Conservation (phyloP, 352 stramenopile species). For the Phytophthora syringae region DNA sequence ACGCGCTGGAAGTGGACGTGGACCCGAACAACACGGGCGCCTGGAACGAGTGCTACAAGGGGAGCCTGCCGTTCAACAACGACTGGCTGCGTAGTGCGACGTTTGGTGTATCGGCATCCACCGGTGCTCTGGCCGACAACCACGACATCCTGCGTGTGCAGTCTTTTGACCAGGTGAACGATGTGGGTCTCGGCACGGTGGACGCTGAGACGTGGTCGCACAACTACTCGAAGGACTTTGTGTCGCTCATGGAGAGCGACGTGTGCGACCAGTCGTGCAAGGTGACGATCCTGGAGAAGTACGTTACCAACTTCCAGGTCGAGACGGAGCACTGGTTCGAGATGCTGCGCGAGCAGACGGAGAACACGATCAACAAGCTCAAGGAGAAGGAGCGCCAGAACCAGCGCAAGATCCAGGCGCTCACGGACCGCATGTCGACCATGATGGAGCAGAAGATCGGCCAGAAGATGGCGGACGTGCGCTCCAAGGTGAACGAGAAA, state of each 20-base stretch:
- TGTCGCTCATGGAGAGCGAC: slow-evolving; percentile 57
- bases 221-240: slow-evolving; percentile 89
- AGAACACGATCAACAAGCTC: slow-evolving; percentile 79
- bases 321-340: slow-evolving; percentile 88
- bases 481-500: slow-evolving; percentile 69
- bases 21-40: slow-evolving; percentile 59
- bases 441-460: slow-evolving; percentile 82
- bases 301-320: slow-evolving; percentile 81
- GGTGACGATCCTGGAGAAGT: slow-evolving; percentile 83
- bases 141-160: slow-evolving; percentile 80
- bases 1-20: slow-evolving; percentile 62
- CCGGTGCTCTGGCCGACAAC: slow-evolving; percentile 81
- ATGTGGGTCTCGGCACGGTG: slow-evolving; percentile 55
- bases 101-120: slow-evolving; percentile 79
- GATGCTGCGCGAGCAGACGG: slow-evolving; percentile 78
- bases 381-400: slow-evolving; percentile 77
- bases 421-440: slow-evolving; percentile 74
- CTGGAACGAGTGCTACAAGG: slow-evolving; percentile 76
- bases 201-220: slow-evolving; percentile 81
- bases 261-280: slow-evolving; percentile 84
- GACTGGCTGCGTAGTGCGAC: slow-evolving; percentile 74
- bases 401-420: slow-evolving; percentile 69
- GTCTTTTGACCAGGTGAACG: slow-evolving; percentile 67
- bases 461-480: slow-evolving; percentile 67
- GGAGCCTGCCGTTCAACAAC: slow-evolving; percentile 61